Evolutionary conservation across 371 early-diverging fungal genomes (phyloP).

Genomic region (Syncephalastrum sp.): DNA sequence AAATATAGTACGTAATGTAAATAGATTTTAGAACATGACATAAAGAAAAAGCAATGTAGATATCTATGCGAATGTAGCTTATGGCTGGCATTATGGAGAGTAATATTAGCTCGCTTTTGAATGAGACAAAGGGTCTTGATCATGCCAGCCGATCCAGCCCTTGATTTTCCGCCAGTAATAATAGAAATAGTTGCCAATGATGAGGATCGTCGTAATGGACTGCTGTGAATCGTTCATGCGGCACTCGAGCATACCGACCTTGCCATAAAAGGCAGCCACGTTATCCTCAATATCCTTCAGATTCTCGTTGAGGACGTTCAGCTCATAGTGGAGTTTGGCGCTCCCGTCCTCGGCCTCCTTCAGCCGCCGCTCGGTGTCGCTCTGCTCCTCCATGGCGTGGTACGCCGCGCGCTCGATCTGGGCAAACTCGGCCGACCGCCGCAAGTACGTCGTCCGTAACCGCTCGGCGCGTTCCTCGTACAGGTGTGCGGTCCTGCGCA

Average conservation of each 20-base stretch:
- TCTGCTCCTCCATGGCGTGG: slow-evolving; percentile 33
- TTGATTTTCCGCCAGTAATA: slow-evolving; percentile 44
- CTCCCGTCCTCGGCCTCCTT: slow-evolving; percentile 41
- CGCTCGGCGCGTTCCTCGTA: slow-evolving; percentile 33
- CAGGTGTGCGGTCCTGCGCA: slow-evolving; percentile 21
- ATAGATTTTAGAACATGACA: no score
- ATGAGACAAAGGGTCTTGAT: not conserved
- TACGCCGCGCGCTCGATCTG: slow-evolving; percentile 21
- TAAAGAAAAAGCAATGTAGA: no score
- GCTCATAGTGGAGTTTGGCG: slow-evolving; percentile 47
- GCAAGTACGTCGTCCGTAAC: slow-evolving; percentile 29
- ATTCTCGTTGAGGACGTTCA: slow-evolving; percentile 44
- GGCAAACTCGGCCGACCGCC: slow-evolving; percentile 30
- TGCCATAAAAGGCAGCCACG: slow-evolving; percentile 40
- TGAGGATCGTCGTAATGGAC: slow-evolving; percentile 45
- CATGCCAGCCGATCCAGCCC: slow-evolving; percentile 19
- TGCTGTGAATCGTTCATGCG: slow-evolving; percentile 50
- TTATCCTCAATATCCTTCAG: slow-evolving; percentile 47
- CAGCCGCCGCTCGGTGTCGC: slow-evolving; percentile 25
- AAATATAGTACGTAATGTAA: no score
- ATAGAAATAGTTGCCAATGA: slow-evolving; percentile 48
- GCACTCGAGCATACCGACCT: slow-evolving; percentile 37
- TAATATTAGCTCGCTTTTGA: no score
- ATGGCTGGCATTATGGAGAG: no score
- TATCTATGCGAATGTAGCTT: no score